Evolutionary conservation across 2,329 filamentous ascomycete species (phyloP).

Genomic region (Penicillium thymicola): DNA sequence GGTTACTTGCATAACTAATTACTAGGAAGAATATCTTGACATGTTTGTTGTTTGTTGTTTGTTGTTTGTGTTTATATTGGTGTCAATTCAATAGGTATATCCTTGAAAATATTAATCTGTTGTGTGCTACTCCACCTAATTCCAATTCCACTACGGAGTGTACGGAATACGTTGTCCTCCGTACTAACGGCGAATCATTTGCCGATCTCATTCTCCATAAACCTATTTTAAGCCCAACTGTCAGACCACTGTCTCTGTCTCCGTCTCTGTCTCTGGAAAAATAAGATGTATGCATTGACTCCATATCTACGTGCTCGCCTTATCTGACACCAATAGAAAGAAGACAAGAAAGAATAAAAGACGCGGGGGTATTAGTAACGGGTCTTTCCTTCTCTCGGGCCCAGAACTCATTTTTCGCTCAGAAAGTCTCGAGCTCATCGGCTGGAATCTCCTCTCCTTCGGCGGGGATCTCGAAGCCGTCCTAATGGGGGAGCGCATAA

Average conservation of each 20-base stretch:
- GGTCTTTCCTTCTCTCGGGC: constrained; percentile 10
- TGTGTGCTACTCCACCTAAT: background rate
- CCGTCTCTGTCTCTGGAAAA: background rate
- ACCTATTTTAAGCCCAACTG: constrained; percentile 4
- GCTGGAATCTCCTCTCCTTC: constrained; percentile 57
- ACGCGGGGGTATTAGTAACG: constrained; percentile 23
- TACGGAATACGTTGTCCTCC: background rate
- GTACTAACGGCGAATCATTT: constrained; percentile 1
- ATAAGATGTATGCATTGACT: constrained; percentile 1
- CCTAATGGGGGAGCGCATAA: constrained; percentile 16
- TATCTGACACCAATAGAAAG: constrained; percentile 1
- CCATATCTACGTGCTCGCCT: constrained; percentile 7
- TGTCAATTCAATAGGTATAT: background rate
- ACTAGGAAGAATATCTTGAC: background rate
- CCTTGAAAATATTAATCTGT: background rate
- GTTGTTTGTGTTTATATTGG: too few relatives aligned
- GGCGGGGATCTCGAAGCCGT: constrained; percentile 76
- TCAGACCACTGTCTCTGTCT: background rate
- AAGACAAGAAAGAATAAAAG: constrained; percentile 5
- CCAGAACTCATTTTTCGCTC: constrained; percentile 8
- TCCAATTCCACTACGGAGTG: background rate
- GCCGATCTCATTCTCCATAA: constrained; percentile 5
- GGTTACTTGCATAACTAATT: background rate
- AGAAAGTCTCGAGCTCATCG: constrained; percentile 44
- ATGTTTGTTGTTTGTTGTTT: background rate